Percentiles rank a stretch among this genome's conserved stretches.
Evolutionary conservation across 805 yeast genomes (phyloP).

Genomic region (Metschnikowia cerradonensis): DNA sequence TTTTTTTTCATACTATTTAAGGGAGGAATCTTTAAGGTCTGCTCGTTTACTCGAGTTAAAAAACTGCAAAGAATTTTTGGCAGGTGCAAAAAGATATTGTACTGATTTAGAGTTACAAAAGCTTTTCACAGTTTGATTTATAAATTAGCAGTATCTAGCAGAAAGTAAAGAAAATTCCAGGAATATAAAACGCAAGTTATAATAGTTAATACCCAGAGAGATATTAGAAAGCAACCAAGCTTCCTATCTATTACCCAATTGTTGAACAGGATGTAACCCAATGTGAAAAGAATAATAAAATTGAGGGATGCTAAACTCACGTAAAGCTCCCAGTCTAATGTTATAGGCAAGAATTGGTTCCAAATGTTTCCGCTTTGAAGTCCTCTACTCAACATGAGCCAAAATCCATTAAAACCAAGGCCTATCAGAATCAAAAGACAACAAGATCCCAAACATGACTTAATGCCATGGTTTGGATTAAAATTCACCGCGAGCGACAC

Average conservation of each 20-base stretch:
- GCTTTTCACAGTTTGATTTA: background rate
- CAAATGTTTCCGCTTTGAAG: slow-evolving; percentile 3
- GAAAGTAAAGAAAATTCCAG: background rate
- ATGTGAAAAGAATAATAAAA: slow-evolving; percentile 19
- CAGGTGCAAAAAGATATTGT: background rate
- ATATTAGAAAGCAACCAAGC: slow-evolving; percentile 20
- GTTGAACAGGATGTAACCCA: slow-evolving; percentile 29
- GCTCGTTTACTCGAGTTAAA: background rate
- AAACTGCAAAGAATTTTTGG: background rate
- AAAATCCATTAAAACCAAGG: slow-evolving; percentile 44
- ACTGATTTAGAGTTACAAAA: background rate
- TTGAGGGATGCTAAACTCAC: slow-evolving; percentile 26
- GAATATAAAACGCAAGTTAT: background rate
- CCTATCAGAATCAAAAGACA: slow-evolving; percentile 47
- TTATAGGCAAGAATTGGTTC: slow-evolving; percentile 16
- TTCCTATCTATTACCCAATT: slow-evolving; percentile 32
- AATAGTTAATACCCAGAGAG: slow-evolving; percentile 7
- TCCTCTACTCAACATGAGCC: slow-evolving; percentile 20
- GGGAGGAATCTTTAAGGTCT: background rate
- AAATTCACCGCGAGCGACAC: slow-evolving; percentile 41
- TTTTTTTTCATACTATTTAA: slow-evolving; percentile 1
- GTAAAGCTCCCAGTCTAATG: slow-evolving; percentile 21
- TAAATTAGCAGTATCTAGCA: background rate
- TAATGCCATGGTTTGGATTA: slow-evolving; percentile 39
- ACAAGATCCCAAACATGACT: slow-evolving; percentile 55